Base-by-base conservation (phyloP, 768 basidiomycete species). In the Pleurotus djamor region DNA sequence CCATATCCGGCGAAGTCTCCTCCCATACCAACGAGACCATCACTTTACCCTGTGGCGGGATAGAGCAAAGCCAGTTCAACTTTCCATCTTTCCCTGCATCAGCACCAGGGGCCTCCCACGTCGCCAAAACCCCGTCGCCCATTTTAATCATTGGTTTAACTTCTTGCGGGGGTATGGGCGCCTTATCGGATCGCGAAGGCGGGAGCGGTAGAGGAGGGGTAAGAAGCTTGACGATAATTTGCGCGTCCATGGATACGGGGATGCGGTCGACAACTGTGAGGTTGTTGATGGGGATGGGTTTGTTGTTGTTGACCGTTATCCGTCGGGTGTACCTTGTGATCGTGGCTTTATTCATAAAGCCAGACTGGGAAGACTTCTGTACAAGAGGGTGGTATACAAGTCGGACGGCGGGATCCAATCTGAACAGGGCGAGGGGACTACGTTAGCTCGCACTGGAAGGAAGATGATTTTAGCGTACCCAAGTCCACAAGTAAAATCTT, bases 401-500 rank as follows among this genome's bases (percentile, higher is more conserved):
- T 1, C 74, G 74, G 54, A 79, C 65, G 2, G 75, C 71, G 3
- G 75, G 70, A 60, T 80, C 77, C 7, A 77, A 55, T 4, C 77
- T n/a, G n/a, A n/a, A n/a, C n/a, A n/a, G n/a, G n/a, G n/a, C n/a
- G n/a, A n/a, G n/a, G n/a, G n/a, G n/a, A n/a, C n/a, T n/a, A n/a
- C n/a, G n/a, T n/a, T n/a, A n/a, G n/a, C n/a, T n/a, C n/a, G n/a
- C n/a, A n/a, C n/a, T n/a, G n/a, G n/a, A n/a, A n/a, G n/a, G n/a
- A n/a, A n/a, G n/a, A n/a, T n/a, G n/a, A n/a, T n/a, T n/a, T n/a
- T n/a, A n/a, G n/a, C n/a, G n/a, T n/a, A 77, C 76, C 77, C 78
- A 3, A 78, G 71, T 1, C 76, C 67, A 36, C 72, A 78, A 32
- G 73, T 69, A 59, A 80, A 80, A 45, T 62, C 72, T 60, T 77